Evolutionary conservation across 225 moss, liverwort and hornwort genomes (phyloP).

Genomic region (Neckera pumila): DNA sequence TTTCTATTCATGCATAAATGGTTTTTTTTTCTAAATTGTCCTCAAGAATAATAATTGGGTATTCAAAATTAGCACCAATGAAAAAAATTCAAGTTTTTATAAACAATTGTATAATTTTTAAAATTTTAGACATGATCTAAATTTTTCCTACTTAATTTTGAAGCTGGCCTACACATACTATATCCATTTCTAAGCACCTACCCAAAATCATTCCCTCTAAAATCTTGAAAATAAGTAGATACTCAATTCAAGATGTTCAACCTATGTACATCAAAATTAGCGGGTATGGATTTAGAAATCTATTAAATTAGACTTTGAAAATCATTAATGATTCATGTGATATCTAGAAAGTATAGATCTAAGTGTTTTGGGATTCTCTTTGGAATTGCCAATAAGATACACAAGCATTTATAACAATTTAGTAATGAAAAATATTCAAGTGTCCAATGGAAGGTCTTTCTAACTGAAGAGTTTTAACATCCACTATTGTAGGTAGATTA

Average conservation of each 20-base stretch:
- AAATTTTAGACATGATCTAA: too few relatives aligned
- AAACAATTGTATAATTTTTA: too few relatives aligned
- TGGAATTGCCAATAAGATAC: background rate
- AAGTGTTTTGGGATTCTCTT: accelerated
- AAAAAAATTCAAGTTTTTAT: too few relatives aligned
- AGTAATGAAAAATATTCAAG: background rate
- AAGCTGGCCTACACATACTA: too few relatives aligned
- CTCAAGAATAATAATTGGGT: too few relatives aligned
- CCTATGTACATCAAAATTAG: background rate
- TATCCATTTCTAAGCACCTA: background rate
- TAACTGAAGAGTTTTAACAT: background rate
- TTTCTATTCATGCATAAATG: too few relatives aligned
- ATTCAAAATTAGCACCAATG: too few relatives aligned
- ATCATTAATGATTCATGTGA: background rate
- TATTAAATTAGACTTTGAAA: background rate
- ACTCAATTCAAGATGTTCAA: background rate
- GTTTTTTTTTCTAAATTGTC: too few relatives aligned
- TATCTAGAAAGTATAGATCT: background rate
- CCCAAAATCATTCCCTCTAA: background rate
- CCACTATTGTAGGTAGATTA: background rate
- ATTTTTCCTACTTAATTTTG: too few relatives aligned
- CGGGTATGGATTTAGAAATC: too few relatives aligned
- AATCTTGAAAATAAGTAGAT: background rate
- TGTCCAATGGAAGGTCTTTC: too few relatives aligned
- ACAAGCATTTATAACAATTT: background rate